Conservation (phyloP, 345 rosid species). For the Isatis tinctoria region DNA sequence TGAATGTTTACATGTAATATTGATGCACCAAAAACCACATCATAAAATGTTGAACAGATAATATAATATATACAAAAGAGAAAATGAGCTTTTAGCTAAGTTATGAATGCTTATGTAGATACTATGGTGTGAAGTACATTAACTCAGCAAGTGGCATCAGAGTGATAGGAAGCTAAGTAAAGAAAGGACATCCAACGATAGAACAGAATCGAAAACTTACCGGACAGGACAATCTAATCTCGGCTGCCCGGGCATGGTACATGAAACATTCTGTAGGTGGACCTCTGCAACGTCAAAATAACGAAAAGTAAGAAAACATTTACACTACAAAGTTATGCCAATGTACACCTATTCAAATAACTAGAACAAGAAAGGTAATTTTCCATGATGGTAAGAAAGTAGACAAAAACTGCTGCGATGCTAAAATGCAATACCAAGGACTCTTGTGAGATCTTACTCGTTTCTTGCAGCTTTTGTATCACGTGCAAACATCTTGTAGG, state of each 20-base stretch:
- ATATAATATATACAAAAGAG: background rate
- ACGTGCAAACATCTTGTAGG: conserved; percentile 90
- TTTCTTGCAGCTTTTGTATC: conserved; percentile 94
- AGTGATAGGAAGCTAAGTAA: background rate
- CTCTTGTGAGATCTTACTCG: conserved; percentile 56
- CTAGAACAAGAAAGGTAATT: background rate
- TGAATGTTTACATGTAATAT: background rate
- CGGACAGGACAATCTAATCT: conserved; percentile 53
- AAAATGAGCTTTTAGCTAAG: background rate
- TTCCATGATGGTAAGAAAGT: background rate
- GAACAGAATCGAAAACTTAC: conserved; percentile 35
- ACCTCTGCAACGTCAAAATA: conserved; percentile 57
- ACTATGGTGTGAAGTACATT: background rate
- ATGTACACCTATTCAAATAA: background rate
- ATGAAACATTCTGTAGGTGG: conserved; percentile 92
- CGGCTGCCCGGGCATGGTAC: conserved; percentile 82
- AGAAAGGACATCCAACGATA: background rate
- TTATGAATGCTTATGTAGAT: background rate
- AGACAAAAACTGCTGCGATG: no score
- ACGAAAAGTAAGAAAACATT: conserved; percentile 2
- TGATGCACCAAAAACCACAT: background rate
- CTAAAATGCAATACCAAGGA: no score
- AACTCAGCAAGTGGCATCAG: conserved; percentile 3
- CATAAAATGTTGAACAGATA: background rate
- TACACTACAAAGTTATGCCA: background rate